phyloP scores from a whole-genome alignment of 371 early-diverging fungal species.

The Synchytrium microbalum region DNA sequence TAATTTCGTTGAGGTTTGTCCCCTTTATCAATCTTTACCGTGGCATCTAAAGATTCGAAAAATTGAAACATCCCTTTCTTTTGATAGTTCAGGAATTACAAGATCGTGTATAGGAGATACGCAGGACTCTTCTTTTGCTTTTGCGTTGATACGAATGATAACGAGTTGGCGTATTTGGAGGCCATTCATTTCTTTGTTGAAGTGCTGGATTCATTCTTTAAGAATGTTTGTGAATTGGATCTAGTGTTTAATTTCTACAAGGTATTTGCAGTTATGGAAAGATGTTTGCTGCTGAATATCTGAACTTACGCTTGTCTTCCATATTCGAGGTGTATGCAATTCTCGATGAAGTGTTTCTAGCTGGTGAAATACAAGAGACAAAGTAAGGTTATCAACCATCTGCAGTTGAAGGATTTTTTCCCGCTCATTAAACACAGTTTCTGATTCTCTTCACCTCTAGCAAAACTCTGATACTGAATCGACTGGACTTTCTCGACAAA shows the following conservation, averaged over 20 bases:
- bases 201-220: conserved; percentile 93
- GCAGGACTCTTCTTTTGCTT: conserved; percentile 93
- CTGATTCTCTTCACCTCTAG: conserved; percentile 13
- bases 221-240: conserved; percentile 96
- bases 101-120: conserved; percentile 94
- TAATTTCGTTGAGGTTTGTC: conserved; percentile 89
- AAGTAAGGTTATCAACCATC: conserved; percentile 37
- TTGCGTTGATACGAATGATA: conserved; percentile 95
- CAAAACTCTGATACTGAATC: conserved; percentile 26
- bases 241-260: conserved; percentile 93
- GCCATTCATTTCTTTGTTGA: conserved; percentile 98
- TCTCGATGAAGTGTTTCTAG: conserved; percentile 93
- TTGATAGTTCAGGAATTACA: conserved; percentile 60
- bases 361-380: conserved; percentile 96
- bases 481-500: conserved; percentile 36
- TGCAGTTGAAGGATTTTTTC: neutral
- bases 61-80: conserved; percentile 4
- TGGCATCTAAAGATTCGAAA: neutral
- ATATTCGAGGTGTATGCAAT: conserved; percentile 79
- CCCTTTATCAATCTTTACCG: conserved; percentile 5
- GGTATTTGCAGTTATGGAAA: conserved; percentile 28
- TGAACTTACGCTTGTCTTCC: neutral
- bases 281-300: too few relatives aligned
- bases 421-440: neutral
- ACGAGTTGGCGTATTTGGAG: conserved; percentile 88